Evolutionary conservation across 495 filamentous ascomycete genomes (phyloP), one percentile per base, ranked within the genome.

Genomic region (Talaromyces wortmannii): DNA sequence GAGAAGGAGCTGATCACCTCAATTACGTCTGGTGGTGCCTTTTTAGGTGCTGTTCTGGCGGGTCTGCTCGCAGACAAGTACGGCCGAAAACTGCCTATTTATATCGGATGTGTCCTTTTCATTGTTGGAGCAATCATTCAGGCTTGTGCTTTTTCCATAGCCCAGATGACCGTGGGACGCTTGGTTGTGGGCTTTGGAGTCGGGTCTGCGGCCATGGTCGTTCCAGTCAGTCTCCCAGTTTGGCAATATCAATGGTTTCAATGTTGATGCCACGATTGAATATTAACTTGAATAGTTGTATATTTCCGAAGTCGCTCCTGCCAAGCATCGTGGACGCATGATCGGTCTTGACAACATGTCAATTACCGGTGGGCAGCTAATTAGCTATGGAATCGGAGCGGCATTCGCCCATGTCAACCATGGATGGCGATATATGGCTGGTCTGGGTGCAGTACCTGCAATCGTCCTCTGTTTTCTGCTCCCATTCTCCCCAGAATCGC

Each of bases 261-360:
- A n/a, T n/a, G n/a, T n/a, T 23, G 23, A 23, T 23, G 4, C 4
- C 23, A 4, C 23, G 23, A 2, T 23, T 23, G 2, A 23, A 23
- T 23, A 23, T 23, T 23, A 4, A 23, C 23, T 23, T 23, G 1
- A 23, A 1, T 23, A 23, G 13, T 51, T 71, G n/a, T 70, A 78
- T 50, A 77, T 78, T 52, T 73, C 71, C 33, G 75, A 79, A 50
- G 58, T 79, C n/a, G 69, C 75, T 3, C 75, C 76, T 5, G 71
- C 79, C 10, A 71, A 72, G 53, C 75, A 75, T 54, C 76, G 79
- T 29, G 79, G 79, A 16, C 70, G 75, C 40, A 76, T 80, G 73
- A 76, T 83, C 42, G 78, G 70, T 1, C 67, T 83, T 16, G 74
- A 83, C 61, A 80, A 82, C 48, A 77, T 83, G 71, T 69, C 65